phyloP scores from a whole-genome alignment of 2,329 filamentous ascomycete species.

The Mollisiaceae sp. region DNA sequence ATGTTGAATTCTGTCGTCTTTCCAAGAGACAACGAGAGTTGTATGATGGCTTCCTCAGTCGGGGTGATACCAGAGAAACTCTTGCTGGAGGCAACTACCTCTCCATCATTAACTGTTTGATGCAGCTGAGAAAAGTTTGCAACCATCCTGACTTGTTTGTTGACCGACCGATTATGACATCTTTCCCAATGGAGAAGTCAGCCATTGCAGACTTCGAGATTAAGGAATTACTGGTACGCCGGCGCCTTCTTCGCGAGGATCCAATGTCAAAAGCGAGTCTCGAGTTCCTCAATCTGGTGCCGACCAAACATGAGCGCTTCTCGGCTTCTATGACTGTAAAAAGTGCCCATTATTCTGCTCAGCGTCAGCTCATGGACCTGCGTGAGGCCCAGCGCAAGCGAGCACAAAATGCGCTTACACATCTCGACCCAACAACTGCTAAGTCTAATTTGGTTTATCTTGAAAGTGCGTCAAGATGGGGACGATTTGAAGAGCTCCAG shows the following conservation, averaged over 20 bases:
- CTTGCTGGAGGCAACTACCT: slow-evolving; percentile 93
- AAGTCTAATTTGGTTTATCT: slow-evolving; percentile 73
- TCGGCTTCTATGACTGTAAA: slow-evolving; percentile 60
- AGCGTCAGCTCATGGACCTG: slow-evolving; percentile 70
- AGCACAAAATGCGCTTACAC: slow-evolving; percentile 59
- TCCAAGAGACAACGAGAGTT: slow-evolving; percentile 95
- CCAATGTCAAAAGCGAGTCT: slow-evolving; percentile 71
- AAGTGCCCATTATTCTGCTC: slow-evolving; percentile 71
- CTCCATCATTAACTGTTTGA: slow-evolving; percentile 96
- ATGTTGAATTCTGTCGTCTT: slow-evolving; percentile 92
- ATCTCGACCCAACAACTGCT: slow-evolving; percentile 69
- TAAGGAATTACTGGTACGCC: slow-evolving; percentile 73
- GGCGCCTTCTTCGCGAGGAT: slow-evolving; percentile 64
- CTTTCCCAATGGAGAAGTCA: slow-evolving; percentile 87
- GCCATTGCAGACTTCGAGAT: slow-evolving; percentile 75
- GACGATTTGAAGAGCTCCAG: slow-evolving; percentile 77
- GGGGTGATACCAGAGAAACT: slow-evolving; percentile 86
- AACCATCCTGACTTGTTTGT: slow-evolving; percentile 98
- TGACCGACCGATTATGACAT: slow-evolving; percentile 94
- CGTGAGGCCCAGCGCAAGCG: slow-evolving; percentile 71
- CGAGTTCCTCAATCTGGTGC: slow-evolving; percentile 79
- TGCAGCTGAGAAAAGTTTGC: slow-evolving; percentile 97
- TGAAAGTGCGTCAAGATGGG: slow-evolving; percentile 72
- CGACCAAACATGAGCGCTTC: slow-evolving; percentile 70
- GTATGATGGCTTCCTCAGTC: slow-evolving; percentile 94